A percentile compares a stretch with the other conserved stretches of the same genome.
Evolutionary conservation across 2,329 filamentous ascomycete genomes (phyloP).

Genomic region (Stagonosporopsis cucurbitacearum): DNA sequence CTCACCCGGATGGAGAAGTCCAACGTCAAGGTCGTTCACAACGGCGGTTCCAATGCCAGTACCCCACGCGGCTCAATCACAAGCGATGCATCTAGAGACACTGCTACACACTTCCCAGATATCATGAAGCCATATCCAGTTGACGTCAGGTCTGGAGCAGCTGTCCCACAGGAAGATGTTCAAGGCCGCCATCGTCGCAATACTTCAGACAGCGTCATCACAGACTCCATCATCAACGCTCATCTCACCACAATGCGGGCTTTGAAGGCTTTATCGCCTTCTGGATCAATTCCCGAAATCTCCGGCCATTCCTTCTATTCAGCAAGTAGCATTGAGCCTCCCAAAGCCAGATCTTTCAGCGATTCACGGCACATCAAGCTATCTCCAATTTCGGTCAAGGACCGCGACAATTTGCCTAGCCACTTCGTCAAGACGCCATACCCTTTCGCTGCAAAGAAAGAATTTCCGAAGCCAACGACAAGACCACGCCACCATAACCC

Average conservation of each 20-base stretch:
- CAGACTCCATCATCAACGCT: conserved; percentile 40
- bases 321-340: conserved; percentile 7
- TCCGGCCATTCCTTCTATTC: conserved; percentile 19
- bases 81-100: conserved; percentile 19
- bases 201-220: conserved; percentile 34
- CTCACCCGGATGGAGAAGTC: conserved; percentile 32
- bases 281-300: conserved; percentile 14
- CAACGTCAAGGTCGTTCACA: conserved; percentile 33
- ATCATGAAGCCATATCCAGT: conserved; percentile 14
- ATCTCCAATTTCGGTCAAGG: conserved; percentile 21
- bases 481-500: conserved; percentile 22
- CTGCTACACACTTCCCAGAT: conserved; percentile 8
- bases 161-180: background rate
- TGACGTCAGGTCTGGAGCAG: conserved; percentile 1
- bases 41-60: conserved; percentile 23
- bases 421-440: conserved; percentile 41
- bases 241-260: conserved; percentile 40
- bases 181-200: conserved; percentile 25
- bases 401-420: conserved; percentile 28
- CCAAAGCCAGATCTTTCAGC: conserved; percentile 25
- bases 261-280: conserved; percentile 32
- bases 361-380: conserved; percentile 27
- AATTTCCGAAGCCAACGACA: conserved; percentile 33
- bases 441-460: conserved; percentile 34
- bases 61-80: conserved; percentile 28